Evolutionary conservation across 306 rosid genomes (phyloP).

Genomic region (Leucaena leucocephala): DNA sequence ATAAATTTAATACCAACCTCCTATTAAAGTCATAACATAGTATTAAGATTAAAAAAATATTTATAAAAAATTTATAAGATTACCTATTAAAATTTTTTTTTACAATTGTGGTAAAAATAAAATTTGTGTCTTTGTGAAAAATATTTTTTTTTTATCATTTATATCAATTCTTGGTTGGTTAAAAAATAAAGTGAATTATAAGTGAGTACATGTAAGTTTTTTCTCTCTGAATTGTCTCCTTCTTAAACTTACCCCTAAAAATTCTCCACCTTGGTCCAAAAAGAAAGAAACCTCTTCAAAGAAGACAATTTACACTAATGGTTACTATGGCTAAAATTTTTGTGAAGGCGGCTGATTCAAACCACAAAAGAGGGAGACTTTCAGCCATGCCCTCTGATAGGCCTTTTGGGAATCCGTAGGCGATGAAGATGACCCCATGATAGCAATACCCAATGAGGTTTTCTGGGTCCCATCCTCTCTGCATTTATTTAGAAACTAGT

Average conservation of each 20-base stretch:
- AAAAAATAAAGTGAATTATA: too few relatives aligned
- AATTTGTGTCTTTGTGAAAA: too few relatives aligned
- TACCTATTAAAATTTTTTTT: too few relatives aligned
- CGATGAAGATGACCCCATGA: not conserved
- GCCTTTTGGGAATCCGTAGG: constrained; percentile 21
- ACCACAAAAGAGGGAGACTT: not conserved
- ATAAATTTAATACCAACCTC: too few relatives aligned
- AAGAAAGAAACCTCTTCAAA: not conserved
- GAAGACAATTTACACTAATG: not conserved
- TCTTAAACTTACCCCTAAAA: not conserved
- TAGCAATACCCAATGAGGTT: not conserved
- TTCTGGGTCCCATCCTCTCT: constrained; percentile 33
- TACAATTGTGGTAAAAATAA: too few relatives aligned
- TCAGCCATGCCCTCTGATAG: not conserved
- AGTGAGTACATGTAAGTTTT: not conserved
- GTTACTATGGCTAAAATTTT: not conserved
- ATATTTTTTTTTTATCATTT: too few relatives aligned
- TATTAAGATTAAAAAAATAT: too few relatives aligned
- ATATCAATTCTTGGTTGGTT: too few relatives aligned
- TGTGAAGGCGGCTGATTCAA: not conserved
- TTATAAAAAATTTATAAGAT: too few relatives aligned
- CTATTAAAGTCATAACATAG: too few relatives aligned
- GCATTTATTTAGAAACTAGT: constrained; percentile 37
- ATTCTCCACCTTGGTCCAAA: not conserved
- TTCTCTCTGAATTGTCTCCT: not conserved